These are phyloP conservation scores for Chaetoceros tenuissimus DNA, from an alignment of 108 stramenopile species.

Conservation along the genomic window DNA sequence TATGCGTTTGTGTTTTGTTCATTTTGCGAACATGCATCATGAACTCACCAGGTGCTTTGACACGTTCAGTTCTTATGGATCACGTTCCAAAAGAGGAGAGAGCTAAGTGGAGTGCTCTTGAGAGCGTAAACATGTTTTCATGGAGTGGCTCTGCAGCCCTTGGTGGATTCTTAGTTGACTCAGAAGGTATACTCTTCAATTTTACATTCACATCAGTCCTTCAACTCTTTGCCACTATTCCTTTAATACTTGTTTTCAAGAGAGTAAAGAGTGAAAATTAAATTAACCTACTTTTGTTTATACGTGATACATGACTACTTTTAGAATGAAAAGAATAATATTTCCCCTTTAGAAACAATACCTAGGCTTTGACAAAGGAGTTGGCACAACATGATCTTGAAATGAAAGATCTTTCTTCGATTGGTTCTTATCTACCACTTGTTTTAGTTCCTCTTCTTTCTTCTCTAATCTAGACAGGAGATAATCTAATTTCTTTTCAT, in stretches of 20 bases:
- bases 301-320: too few species aligned
- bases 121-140: constrained; percentile 39
- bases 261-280: constrained; percentile 1
- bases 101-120: constrained; percentile 40
- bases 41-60: constrained; percentile 43
- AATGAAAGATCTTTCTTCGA: too few species aligned
- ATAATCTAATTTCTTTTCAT: too few species aligned
- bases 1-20: constrained; percentile 24
- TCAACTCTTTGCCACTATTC: constrained; percentile 29
- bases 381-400: too few species aligned
- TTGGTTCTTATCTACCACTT: too few species aligned
- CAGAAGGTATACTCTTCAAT: constrained; percentile 23
- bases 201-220: constrained; percentile 31
- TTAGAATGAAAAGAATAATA: too few species aligned
- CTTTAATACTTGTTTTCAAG: constrained; percentile 13
- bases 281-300: too few species aligned
- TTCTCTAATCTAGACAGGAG: too few species aligned
- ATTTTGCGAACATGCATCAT: constrained; percentile 33
- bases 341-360: too few species aligned
- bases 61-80: constrained; percentile 39
- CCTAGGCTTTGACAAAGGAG: too few species aligned
- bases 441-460: too few species aligned
- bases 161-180: constrained; percentile 34
- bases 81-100: constrained; percentile 31
- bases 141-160: constrained; percentile 34